Percentiles rank a stretch among this genome's conserved stretches.
Evolutionary conservation across 805 yeast genomes (phyloP).

Genomic region (Wickerhamomyces canadensis): DNA sequence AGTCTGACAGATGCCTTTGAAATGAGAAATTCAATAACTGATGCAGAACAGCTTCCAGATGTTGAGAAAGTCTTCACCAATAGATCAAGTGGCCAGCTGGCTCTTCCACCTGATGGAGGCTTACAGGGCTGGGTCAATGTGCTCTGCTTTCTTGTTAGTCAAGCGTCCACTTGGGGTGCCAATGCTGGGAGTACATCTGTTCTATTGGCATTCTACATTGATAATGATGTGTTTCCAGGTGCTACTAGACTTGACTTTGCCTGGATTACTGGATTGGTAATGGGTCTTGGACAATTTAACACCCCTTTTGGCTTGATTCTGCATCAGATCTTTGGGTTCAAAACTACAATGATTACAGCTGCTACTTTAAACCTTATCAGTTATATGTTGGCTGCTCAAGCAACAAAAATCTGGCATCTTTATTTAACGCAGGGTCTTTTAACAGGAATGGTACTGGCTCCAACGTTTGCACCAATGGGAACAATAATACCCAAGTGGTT

Average conservation of each 20-base stretch:
- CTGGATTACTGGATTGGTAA: constrained; percentile 61
- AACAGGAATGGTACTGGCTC: constrained; percentile 46
- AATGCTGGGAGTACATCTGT: constrained; percentile 45
- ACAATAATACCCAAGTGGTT: constrained; percentile 69
- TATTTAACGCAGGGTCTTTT: constrained; percentile 64
- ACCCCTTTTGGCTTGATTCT: constrained; percentile 51
- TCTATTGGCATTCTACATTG: constrained; percentile 52
- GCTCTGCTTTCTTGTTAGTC: constrained; percentile 42
- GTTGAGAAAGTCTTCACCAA: constrained; percentile 31
- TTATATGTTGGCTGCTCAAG: constrained; percentile 53
- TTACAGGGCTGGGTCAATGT: constrained; percentile 63
- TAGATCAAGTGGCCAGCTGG: constrained; percentile 27
- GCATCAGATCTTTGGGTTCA: constrained; percentile 45
- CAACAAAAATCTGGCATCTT: constrained; percentile 58
- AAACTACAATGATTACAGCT: constrained; percentile 44
- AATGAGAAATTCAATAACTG: not conserved
- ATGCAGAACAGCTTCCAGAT: constrained; percentile 2
- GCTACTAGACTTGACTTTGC: constrained; percentile 58
- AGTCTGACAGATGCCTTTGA: constrained; percentile 15
- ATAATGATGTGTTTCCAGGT: constrained; percentile 44
- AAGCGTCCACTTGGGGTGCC: constrained; percentile 69
- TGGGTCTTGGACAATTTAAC: constrained; percentile 47
- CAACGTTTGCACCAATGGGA: constrained; percentile 53
- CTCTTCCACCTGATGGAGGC: constrained; percentile 59
- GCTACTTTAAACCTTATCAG: constrained; percentile 46